Evolutionary conservation across 352 stramenopile species (phyloP).

Genomic region (Pythium monospermum): DNA sequence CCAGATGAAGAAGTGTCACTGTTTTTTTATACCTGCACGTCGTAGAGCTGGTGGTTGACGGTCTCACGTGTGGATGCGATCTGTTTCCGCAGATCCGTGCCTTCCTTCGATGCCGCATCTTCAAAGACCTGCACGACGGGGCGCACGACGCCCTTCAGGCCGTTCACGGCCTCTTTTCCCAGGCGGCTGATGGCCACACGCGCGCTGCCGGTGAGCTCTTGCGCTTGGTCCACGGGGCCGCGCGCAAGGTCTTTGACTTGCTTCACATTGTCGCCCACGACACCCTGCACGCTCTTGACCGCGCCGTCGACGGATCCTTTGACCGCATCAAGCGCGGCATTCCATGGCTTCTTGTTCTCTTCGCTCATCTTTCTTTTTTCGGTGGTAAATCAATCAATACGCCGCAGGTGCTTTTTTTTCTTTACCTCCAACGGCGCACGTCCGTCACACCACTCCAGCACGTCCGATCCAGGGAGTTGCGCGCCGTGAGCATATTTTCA

Average conservation of each 20-base stretch:
- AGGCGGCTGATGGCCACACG: conserved; percentile 38
- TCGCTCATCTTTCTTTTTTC: no score
- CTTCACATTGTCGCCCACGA: conserved; percentile 27
- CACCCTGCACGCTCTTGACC: conserved; percentile 42
- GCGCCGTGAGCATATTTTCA: conserved; percentile 7
- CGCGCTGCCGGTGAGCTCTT: conserved; percentile 58
- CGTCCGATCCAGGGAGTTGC: not conserved
- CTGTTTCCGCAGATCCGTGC: conserved; percentile 59
- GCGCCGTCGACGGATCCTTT: conserved; percentile 46
- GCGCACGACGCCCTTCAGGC: conserved; percentile 33
- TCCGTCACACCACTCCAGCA: conserved; percentile 11
- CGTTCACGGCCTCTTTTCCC: conserved; percentile 32
- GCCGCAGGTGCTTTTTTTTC: not conserved
- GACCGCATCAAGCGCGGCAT: conserved; percentile 34
- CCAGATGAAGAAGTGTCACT: no score
- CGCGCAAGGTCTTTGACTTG: conserved; percentile 40
- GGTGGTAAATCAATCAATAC: no score
- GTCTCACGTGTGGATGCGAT: conserved; percentile 39
- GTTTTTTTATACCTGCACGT: conserved; percentile 46
- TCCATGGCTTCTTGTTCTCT: conserved; percentile 60
- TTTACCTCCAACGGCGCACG: conserved; percentile 9
- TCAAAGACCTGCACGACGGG: conserved; percentile 62
- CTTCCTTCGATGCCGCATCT: conserved; percentile 52
- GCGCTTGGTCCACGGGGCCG: conserved; percentile 40
- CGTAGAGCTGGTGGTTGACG: conserved; percentile 61